Base-by-base conservation (phyloP, 352 stramenopile species). In the Peronospora farinosa region DNA sequence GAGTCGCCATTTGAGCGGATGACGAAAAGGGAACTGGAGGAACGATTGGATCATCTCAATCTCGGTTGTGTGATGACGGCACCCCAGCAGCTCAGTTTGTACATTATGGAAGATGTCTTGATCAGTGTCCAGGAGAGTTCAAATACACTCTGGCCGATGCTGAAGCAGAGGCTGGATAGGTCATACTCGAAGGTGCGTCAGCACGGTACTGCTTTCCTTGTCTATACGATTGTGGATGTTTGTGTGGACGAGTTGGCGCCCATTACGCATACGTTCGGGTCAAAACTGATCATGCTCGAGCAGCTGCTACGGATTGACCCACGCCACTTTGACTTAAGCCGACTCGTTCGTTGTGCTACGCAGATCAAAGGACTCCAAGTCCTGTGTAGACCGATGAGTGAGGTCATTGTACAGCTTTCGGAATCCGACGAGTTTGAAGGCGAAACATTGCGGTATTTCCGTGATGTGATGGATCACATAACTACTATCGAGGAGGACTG, bases 171-270 rank as follows among this genome's bases (percentile, higher is more conserved):
- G 5, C 47, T 90, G 39, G 74, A 86, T 54, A 83, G 60, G 31
- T 89, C 78, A 8, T 92, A 92, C 68, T 90, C 78, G 13, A 87
- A 88, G 48, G 72, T 90, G 21, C 77, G 81, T 4, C 84, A 93
- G 47, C 72, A 89, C 40, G 61, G 73, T n/a, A 64, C 82, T 2
- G 54, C 60, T 0, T 92, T 93, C 40, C 59, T 92, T 3, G 72
- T 82, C 11, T 85, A 92, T 46, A 74, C 80, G 3, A 84, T 95
- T 45, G 58, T 95, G 0, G 84, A 95, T 50, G 78, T 75, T 1
- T 84, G 83, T 38, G 80, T 91, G 30, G 82, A 93, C 46, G 78
- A 90, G 12, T 56, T 92, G 49, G 73, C 77, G 12, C 82, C 82
- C 5, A 84, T 95, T 40, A 83, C 71, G 3, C 67, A 88, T 47